These are phyloP conservation scores for Strobilomyces dryophilus DNA, from an alignment of 768 basidiomycete genomes.

Conservation along the genomic window DNA sequence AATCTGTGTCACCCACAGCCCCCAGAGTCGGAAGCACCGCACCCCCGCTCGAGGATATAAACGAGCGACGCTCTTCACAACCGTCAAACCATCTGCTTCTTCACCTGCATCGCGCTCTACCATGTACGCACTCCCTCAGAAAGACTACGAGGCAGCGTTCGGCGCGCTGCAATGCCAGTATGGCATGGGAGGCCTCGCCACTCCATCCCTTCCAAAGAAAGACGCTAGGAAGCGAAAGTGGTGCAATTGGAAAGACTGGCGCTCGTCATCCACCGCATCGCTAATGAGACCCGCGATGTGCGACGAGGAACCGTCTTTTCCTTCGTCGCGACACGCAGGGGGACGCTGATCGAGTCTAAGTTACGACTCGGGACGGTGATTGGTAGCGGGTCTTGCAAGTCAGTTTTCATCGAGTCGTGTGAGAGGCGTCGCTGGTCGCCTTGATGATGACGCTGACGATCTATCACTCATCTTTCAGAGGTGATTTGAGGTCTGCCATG, in stretches of 20 bases:
- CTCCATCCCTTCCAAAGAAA: background rate
- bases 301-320: background rate
- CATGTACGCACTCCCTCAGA: conserved; percentile 8
- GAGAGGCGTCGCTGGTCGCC: background rate
- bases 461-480: background rate
- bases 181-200: conserved; percentile 10
- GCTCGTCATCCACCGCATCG: conserved; percentile 15
- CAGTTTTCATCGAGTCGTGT: background rate
- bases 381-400: conserved; percentile 1
- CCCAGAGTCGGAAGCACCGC: background rate
- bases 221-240: conserved; percentile 10
- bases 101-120: background rate
- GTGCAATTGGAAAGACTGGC: conserved; percentile 15
- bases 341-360: background rate
- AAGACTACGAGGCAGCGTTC: conserved; percentile 24
- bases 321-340: background rate
- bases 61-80: background rate
- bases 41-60: conserved; percentile 5
- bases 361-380: background rate
- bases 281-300: conserved; percentile 1
- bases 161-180: conserved; percentile 19
- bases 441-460: background rate
- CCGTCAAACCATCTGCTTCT: background rate
- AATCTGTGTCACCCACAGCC: no score
- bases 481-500: background rate